phyloP scores from a whole-genome alignment of 768 basidiomycete genomes.

The Tephrocybe sp. region DNA sequence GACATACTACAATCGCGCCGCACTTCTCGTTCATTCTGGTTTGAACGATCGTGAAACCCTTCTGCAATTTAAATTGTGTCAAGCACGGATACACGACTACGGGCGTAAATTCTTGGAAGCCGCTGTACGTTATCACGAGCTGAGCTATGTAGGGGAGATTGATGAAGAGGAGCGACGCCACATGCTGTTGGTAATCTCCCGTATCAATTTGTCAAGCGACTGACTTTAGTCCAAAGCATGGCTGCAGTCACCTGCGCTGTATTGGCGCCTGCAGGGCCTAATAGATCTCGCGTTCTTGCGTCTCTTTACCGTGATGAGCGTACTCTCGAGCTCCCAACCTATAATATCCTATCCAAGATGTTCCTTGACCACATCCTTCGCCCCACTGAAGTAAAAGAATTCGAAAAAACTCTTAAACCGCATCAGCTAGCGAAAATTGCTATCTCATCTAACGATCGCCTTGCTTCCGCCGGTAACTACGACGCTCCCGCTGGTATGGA shows the following conservation, averaged over 20 bases:
- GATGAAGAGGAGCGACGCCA: conserved; percentile 91
- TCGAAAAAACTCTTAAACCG: conserved; percentile 81
- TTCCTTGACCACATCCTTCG: conserved; percentile 97
- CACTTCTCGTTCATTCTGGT: conserved; percentile 80
- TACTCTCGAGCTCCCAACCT: conserved; percentile 70
- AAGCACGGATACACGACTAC: conserved; percentile 94
- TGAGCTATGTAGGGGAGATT: conserved; percentile 87
- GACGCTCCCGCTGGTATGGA: conserved; percentile 43
- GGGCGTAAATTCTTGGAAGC: conserved; percentile 92
- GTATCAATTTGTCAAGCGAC: not conserved
- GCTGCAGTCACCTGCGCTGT: conserved; percentile 96
- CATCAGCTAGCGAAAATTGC: conserved; percentile 95
- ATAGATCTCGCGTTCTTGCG: conserved; percentile 89
- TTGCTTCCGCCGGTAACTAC: conserved; percentile 64
- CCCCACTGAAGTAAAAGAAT: conserved; percentile 83
- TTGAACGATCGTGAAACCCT: conserved; percentile 69
- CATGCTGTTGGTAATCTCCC: conserved; percentile 71
- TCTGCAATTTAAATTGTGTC: conserved; percentile 86
- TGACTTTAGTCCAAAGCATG: conserved; percentile 40
- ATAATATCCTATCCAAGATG: conserved; percentile 96
- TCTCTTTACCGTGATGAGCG: conserved; percentile 95
- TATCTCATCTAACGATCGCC: conserved; percentile 77
- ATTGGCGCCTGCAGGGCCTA: conserved; percentile 94
- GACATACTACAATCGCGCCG: conserved; percentile 95
- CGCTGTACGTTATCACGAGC: conserved; percentile 89